These are phyloP conservation scores for Nakazawaea ambrosiae DNA, from an alignment of 805 yeast species.

Conservation along the genomic window DNA sequence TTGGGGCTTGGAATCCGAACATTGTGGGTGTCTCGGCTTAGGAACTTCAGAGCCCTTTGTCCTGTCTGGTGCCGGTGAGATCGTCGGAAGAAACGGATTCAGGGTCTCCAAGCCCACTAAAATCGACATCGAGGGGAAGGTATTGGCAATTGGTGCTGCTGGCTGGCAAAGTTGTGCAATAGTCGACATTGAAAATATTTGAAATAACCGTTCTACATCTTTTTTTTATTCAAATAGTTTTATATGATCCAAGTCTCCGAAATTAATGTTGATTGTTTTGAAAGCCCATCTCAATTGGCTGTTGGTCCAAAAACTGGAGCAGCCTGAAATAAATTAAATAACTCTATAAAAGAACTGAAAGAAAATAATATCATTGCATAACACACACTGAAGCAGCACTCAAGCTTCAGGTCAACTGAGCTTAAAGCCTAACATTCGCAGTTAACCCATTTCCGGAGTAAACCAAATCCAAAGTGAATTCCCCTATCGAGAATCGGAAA, in stretches of 20 bases:
- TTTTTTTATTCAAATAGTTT: too few species aligned
- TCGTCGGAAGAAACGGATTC: conserved; percentile 19
- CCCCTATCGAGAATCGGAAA: conserved; percentile 31
- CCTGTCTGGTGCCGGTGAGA: conserved; percentile 9
- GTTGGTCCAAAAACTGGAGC: too few species aligned
- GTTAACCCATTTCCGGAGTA: conserved; percentile 39
- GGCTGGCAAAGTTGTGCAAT: conserved; percentile 82
- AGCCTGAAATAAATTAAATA: too few species aligned
- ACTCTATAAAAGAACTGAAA: too few species aligned
- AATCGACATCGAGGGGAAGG: conserved; percentile 29
- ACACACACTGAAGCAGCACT: too few species aligned
- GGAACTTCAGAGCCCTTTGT: conserved; percentile 27
- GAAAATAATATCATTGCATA: too few species aligned
- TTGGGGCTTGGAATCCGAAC: conserved; percentile 62
- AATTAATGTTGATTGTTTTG: too few species aligned
- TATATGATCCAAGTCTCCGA: too few species aligned
- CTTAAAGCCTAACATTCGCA: conserved; percentile 31
- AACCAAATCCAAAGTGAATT: conserved; percentile 32
- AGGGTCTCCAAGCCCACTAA: conserved; percentile 33
- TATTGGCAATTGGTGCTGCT: conserved; percentile 60
- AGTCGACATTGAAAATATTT: conserved; percentile 19
- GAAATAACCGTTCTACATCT: too few species aligned
- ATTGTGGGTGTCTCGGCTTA: conserved; percentile 68
- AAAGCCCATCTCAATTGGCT: too few species aligned
- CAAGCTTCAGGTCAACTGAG: too few species aligned